These are phyloP conservation scores for Skeletonema tropicum DNA, from an alignment of 108 stramenopile genomes.

Conservation along the genomic window DNA sequence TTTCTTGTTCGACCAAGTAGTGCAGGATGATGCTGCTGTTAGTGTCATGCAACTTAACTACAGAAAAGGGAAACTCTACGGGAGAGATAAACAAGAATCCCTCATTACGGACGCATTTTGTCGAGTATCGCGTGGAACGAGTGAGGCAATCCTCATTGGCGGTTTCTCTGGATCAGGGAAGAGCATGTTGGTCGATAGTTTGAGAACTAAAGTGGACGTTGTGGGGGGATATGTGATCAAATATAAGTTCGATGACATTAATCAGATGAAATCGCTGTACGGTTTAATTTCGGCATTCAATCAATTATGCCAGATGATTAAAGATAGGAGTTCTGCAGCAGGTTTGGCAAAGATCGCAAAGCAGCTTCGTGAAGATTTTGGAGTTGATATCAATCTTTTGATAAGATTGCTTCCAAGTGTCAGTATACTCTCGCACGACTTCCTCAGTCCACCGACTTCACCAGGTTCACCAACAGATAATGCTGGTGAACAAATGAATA, in stretches of 20 bases:
- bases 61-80: slow-evolving; percentile 18
- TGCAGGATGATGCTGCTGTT: neutral
- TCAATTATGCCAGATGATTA: slow-evolving; percentile 22
- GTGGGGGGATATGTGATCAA: slow-evolving; percentile 33
- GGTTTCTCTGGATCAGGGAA: slow-evolving; percentile 38
- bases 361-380: slow-evolving; percentile 9
- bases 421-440: slow-evolving; percentile 1
- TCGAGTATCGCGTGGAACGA: slow-evolving; percentile 22
- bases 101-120: slow-evolving; percentile 28
- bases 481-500: slow-evolving; percentile 1
- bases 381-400: slow-evolving; percentile 17
- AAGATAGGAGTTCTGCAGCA: neutral
- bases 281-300: slow-evolving; percentile 30
- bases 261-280: slow-evolving; percentile 7
- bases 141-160: slow-evolving; percentile 25
- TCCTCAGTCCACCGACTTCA: neutral
- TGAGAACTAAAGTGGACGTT: slow-evolving; percentile 7
- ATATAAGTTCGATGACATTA: slow-evolving; percentile 26
- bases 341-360: slow-evolving; percentile 15
- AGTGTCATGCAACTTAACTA: neutral
- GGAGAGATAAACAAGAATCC: slow-evolving; percentile 16
- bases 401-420: slow-evolving; percentile 27
- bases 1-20: neutral
- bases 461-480: neutral
- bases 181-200: slow-evolving; percentile 13